Conservation (phyloP, 129 eudicot genomes). For the Saussurea involucrata region DNA sequence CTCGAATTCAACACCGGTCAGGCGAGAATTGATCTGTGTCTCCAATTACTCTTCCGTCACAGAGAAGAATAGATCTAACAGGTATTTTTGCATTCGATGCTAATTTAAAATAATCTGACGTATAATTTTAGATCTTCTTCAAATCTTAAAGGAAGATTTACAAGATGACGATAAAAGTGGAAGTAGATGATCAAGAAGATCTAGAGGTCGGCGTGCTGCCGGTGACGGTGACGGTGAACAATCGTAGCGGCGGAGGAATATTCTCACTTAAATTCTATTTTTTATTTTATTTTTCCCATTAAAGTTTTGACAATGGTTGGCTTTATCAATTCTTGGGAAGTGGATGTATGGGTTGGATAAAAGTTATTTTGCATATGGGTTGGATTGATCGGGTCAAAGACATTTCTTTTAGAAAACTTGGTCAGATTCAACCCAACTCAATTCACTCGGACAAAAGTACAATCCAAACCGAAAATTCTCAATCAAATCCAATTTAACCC, state of each 20-base stretch:
- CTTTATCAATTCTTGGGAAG: neutral
- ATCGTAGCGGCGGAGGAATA: conserved; percentile 16
- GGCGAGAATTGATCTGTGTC: neutral
- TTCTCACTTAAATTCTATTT: neutral
- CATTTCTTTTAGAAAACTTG: no score
- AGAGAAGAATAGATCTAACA: conserved; percentile 5
- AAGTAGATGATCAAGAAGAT: neutral
- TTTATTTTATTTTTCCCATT: neutral
- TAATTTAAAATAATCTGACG: conserved; percentile 6
- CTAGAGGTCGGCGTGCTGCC: neutral
- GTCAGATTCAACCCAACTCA: no score
- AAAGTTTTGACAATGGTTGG: neutral
- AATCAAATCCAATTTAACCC: no score
- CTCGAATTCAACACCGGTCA: neutral
- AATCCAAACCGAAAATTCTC: no score
- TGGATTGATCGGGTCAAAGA: neutral
- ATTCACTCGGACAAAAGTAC: no score
- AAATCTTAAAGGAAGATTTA: neutral
- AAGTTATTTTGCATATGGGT: no score
- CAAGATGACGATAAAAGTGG: neutral
- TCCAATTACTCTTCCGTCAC: neutral
- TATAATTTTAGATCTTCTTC: neutral
- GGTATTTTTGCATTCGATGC: conserved; percentile 7
- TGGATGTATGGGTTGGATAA: no score
- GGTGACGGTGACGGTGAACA: conserved; percentile 19